Percentiles rank a stretch among this genome's conserved stretches.
phyloP scores from a whole-genome alignment of 805 yeast species.

The Lipomyces kockii region DNA sequence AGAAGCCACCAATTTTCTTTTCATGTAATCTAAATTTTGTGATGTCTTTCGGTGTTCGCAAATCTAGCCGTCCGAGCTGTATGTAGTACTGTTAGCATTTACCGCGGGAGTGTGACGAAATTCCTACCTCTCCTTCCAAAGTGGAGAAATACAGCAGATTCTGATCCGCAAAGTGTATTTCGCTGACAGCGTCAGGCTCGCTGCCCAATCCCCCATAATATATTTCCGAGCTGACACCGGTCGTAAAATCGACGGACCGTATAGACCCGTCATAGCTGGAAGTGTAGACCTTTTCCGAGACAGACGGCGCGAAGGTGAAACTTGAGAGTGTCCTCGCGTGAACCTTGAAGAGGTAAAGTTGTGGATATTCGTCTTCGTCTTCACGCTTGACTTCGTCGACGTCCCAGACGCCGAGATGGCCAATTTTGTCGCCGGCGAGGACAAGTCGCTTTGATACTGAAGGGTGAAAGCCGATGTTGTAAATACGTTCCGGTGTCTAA shows the following conservation, averaged over 20 bases:
- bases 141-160: slow-evolving; percentile 75
- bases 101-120: not conserved
- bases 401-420: slow-evolving; percentile 88
- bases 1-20: slow-evolving; percentile 90
- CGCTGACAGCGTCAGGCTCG: slow-evolving; percentile 47
- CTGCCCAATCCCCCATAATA: slow-evolving; percentile 42
- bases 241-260: slow-evolving; percentile 68
- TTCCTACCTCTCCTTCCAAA: slow-evolving; percentile 61
- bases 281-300: slow-evolving; percentile 63
- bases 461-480: slow-evolving; percentile 80
- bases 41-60: slow-evolving; percentile 52
- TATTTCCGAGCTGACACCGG: slow-evolving; percentile 62
- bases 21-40: slow-evolving; percentile 66
- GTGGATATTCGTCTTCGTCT: slow-evolving; percentile 41
- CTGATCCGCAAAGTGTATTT: slow-evolving; percentile 35
- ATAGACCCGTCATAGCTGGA: slow-evolving; percentile 89
- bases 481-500: slow-evolving; percentile 63
- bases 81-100: not conserved
- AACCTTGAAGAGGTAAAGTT: slow-evolving; percentile 66
- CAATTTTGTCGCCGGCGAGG: slow-evolving; percentile 88
- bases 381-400: slow-evolving; percentile 54
- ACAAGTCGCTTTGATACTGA: slow-evolving; percentile 62
- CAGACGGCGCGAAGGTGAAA: slow-evolving; percentile 57
- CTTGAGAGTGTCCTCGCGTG: slow-evolving; percentile 78
- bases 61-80: slow-evolving; percentile 68